Evolutionary conservation across 2,329 filamentous ascomycete species (phyloP).

Genomic region (Fusarium sp.): DNA sequence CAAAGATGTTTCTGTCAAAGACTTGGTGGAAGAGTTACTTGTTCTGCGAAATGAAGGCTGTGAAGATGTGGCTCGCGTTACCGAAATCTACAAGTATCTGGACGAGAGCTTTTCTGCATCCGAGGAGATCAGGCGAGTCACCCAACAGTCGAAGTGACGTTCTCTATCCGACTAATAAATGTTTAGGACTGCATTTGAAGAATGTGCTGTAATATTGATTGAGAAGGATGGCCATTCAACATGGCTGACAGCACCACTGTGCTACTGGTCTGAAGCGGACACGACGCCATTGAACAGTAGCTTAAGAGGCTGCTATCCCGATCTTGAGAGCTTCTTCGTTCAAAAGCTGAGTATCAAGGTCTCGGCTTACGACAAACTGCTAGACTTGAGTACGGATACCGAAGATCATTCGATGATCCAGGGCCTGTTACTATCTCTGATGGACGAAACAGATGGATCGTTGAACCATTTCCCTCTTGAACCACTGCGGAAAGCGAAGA

Average conservation of each 20-base stretch:
- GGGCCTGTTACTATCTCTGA: not conserved
- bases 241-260: conserved; percentile 19
- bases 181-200: conserved; percentile 12
- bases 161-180: not conserved
- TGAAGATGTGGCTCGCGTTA: not conserved
- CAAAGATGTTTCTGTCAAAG: not conserved
- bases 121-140: conserved; percentile 7
- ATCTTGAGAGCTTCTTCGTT: conserved; percentile 13
- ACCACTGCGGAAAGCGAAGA: conserved; percentile 21
- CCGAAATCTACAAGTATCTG: conserved; percentile 19
- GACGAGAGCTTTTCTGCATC: not conserved
- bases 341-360: conserved; percentile 6
- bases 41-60: not conserved
- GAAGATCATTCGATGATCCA: not conserved
- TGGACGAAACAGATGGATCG: not conserved
- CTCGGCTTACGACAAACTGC: conserved; percentile 19
- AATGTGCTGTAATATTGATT: conserved; percentile 1
- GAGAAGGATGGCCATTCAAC: not conserved
- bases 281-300: not conserved
- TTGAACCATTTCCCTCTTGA: not conserved
- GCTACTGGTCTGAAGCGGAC: conserved; percentile 27
- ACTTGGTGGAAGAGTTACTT: conserved; percentile 6
- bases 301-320: conserved; percentile 8
- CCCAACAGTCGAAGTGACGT: fast-evolving
- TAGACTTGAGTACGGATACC: too few relatives aligned